Percentiles rank a stretch among this genome's conserved stretches.
These are phyloP conservation scores for Cnidoscolus chayamansa DNA, from an alignment of 441 rosid genomes.

Conservation along the genomic window DNA sequence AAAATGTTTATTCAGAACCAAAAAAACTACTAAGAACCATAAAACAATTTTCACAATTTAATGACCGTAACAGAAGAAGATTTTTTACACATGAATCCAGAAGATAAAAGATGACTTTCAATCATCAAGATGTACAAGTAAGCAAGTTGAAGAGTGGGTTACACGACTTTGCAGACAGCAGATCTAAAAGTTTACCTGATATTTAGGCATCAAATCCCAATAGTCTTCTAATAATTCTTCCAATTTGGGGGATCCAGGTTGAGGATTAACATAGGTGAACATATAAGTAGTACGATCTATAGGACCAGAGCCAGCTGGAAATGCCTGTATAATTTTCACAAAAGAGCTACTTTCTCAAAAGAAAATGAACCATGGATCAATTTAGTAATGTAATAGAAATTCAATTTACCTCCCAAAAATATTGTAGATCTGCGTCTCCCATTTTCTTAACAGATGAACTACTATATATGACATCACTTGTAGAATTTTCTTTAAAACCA, in stretches of 20 bases:
- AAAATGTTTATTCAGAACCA: not conserved
- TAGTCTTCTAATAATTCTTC: constrained; percentile 87
- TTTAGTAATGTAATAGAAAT: constrained; percentile 7
- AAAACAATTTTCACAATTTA: not conserved
- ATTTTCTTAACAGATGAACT: constrained; percentile 67
- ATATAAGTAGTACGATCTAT: constrained; percentile 86
- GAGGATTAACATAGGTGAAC: constrained; percentile 92
- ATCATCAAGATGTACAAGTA: constrained; percentile 12
- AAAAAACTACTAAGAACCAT: not conserved
- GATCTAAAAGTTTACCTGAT: constrained; percentile 57
- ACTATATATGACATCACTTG: constrained; percentile 83
- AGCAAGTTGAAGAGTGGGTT: constrained; percentile 4
- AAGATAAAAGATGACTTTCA: not conserved
- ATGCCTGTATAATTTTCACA: constrained; percentile 57
- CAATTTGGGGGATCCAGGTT: constrained; percentile 66
- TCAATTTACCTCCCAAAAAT: constrained; percentile 87
- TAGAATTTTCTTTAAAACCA: constrained; percentile 69
- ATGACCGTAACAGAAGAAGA: not conserved
- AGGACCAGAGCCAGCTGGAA: constrained; percentile 95
- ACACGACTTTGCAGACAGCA: constrained; percentile 11
- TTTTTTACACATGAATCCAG: not conserved
- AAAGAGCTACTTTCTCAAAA: constrained; percentile 17
- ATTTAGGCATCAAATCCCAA: constrained; percentile 89
- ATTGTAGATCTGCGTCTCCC: constrained; percentile 65
- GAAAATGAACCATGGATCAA: constrained; percentile 5